phyloP scores from a whole-genome alignment of 2,329 filamentous ascomycete genomes.

The Rutstroemia sp. region DNA sequence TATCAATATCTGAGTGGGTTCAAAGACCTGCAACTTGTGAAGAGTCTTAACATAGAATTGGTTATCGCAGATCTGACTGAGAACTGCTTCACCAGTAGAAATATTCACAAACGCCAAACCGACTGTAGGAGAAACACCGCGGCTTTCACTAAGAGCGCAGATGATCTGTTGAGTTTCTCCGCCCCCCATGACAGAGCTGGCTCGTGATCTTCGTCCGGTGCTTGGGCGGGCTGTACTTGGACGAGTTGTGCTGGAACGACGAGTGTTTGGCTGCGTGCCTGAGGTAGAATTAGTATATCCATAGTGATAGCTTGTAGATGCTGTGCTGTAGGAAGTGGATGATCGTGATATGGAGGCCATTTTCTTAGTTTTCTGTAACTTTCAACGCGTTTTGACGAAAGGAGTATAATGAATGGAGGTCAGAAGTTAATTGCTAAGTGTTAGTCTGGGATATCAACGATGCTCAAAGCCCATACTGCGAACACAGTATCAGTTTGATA shows the following conservation, averaged over 20 bases:
- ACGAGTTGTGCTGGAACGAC: slow-evolving; percentile 21
- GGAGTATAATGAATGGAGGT: background rate
- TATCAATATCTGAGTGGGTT: slow-evolving; percentile 73
- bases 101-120: slow-evolving; percentile 84
- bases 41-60: slow-evolving; percentile 86
- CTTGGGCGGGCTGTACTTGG: slow-evolving; percentile 26
- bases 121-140: slow-evolving; percentile 77
- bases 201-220: slow-evolving; percentile 25
- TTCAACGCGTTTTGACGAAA: background rate
- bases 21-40: slow-evolving; percentile 76
- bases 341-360: slow-evolving; percentile 18
- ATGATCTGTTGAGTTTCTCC: slow-evolving; percentile 62
- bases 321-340: slow-evolving; percentile 22
- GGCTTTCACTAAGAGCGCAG: slow-evolving; percentile 83
- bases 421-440: background rate
- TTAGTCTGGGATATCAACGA: slow-evolving; percentile 14
- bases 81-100: slow-evolving; percentile 71
- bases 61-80: slow-evolving; percentile 89
- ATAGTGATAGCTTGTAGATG: slow-evolving; percentile 23
- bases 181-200: slow-evolving; percentile 31
- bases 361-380: background rate
- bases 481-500: too few relatives aligned
- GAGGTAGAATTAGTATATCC: slow-evolving; percentile 26
- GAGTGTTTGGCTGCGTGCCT: slow-evolving; percentile 14
- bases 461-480: background rate